phyloP scores from a whole-genome alignment of 345 rosid genomes.

The Gossypium sturtianum region DNA sequence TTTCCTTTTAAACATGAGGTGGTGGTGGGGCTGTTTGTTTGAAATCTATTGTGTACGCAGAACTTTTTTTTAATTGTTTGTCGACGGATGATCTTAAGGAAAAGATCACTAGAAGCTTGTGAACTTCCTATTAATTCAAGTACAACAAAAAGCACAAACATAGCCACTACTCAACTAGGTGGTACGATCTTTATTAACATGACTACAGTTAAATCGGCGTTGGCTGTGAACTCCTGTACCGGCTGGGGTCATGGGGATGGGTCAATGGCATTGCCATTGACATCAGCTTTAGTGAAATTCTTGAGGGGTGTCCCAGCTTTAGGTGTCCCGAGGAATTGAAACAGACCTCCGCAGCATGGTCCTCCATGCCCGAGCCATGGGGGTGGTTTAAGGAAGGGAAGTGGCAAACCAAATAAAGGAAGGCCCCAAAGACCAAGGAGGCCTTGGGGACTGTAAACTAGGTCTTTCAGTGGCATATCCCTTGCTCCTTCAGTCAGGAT shows the following conservation, averaged over 20 bases:
- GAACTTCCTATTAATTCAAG: background rate
- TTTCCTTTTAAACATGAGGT: background rate
- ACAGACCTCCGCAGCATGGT: background rate
- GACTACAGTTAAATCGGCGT: background rate
- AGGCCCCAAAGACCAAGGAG: background rate
- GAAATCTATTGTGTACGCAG: background rate
- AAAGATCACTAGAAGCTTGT: background rate
- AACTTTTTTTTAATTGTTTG: background rate
- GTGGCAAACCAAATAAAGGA: background rate
- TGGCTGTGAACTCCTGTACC: background rate
- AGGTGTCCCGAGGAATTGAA: background rate
- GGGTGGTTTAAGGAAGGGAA: conserved; percentile 5
- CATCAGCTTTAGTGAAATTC: background rate
- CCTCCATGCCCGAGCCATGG: background rate
- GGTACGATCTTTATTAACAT: background rate
- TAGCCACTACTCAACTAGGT: background rate
- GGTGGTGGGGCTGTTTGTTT: background rate
- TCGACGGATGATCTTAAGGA: background rate
- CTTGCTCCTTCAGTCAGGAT: conserved; percentile 6
- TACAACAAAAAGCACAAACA: background rate
- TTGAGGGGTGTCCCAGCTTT: background rate
- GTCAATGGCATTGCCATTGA: background rate
- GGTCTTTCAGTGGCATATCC: background rate
- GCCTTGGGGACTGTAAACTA: background rate
- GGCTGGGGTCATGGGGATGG: background rate